phyloP scores from a whole-genome alignment of 1,284 basidiomycete species.

The Irpex sp. region DNA sequence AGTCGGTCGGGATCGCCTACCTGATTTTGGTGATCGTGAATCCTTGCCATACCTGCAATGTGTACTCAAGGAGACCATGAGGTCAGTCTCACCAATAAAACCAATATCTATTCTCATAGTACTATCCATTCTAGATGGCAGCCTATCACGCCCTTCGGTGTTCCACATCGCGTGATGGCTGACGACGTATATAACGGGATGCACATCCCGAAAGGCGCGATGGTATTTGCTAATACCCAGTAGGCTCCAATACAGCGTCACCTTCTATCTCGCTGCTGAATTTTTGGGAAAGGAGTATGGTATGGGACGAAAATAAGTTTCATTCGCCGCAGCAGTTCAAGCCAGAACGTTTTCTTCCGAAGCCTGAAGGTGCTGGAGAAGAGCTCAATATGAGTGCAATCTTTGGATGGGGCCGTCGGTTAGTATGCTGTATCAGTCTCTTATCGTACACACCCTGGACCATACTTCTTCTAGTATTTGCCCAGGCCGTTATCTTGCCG shows the following conservation, averaged over 20 bases:
- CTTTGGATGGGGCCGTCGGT: constrained; percentile 11
- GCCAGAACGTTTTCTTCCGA: constrained; percentile 13
- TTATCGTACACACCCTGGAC: no score
- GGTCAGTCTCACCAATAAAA: neutral
- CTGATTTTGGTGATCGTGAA: constrained; percentile 13
- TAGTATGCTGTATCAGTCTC: neutral
- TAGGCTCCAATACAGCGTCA: neutral
- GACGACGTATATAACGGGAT: constrained; percentile 9
- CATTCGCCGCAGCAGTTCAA: constrained; percentile 17
- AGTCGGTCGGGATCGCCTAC: constrained; percentile 13
- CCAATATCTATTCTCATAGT: neutral
- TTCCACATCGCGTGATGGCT: neutral
- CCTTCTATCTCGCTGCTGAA: neutral
- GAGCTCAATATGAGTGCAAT: neutral
- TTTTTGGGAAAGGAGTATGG: neutral
- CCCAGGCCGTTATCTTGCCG: neutral
- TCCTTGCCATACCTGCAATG: constrained; percentile 13
- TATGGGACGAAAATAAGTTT: constrained; percentile 15
- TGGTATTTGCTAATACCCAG: constrained; percentile 7
- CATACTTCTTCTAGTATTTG: neutral
- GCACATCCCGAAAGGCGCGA: constrained; percentile 9
- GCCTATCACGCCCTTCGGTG: constrained; percentile 2
- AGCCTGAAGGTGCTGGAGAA: neutral
- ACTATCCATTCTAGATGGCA: constrained; percentile 1
- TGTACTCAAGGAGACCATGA: constrained; percentile 10